Base-by-base conservation (phyloP, 2,329 filamentous ascomycete species). In the Monosporascus sp. region DNA sequence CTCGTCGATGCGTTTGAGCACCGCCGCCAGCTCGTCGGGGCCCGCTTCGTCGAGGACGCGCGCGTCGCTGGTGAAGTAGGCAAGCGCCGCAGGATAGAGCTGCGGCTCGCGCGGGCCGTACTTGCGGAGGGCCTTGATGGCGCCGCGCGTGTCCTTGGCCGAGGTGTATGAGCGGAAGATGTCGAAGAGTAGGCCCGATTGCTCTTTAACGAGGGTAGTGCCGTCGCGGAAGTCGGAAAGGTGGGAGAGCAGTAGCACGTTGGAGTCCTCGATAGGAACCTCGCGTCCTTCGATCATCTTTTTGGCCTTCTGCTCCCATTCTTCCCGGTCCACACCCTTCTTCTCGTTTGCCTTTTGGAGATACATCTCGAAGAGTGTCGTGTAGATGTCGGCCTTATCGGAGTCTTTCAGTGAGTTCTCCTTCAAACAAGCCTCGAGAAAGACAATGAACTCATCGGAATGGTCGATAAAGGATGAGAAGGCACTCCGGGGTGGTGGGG, bases 401-500 rank as follows among this genome's bases (percentile, higher is more conserved):
- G 84, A 80, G 37, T 88, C 78, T 20, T 83, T 84, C n/a, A 96
- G 71, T 22, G 81, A 79, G 20, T 84, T 77, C 53, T 91, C 86
- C 48, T 85, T 75, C 5, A 96, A 81, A 55, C 93, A 92, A 5
- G 91, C 90, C 70, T 99, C 93, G 0, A 99, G 77, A 66, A 99
- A 99, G 17, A 84, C 76, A 57, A 97, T 93, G 62, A 99, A 97
- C 64, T 97, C 86, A 53, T 92, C 83, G 0, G 94, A 82, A 65
- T 97, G 92, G 63, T 97, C 93, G 55, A 99, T 92, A 64, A 99
- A 99, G 0, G 90, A 93, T 1, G 94, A 97, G 64, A 99, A 99
- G 0, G 94, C 93, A 2, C 87, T 91, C 55, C 93, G 79, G 5
- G 94, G 93, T 53, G 87, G 88, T 0, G 94, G 93, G 2, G 88